Evolutionary conservation across 2,329 filamentous ascomycete genomes (phyloP), one percentile per base, ranked within the genome.

Genomic region (Clarireedia monteithiana): DNA sequence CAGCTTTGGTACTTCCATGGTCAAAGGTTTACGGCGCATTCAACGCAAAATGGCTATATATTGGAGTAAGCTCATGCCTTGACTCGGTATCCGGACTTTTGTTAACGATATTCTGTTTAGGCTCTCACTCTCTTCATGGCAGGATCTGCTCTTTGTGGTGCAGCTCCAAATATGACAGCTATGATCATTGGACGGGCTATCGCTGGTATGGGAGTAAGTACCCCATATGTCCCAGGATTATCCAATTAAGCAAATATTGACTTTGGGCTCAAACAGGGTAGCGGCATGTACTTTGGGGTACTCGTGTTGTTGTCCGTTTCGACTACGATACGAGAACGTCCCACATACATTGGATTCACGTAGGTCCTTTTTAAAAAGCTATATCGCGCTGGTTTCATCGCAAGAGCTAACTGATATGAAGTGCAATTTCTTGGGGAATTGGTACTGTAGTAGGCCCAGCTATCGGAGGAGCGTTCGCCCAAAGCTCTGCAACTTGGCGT

Each of bases 121-220:
- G 30, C 30, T 34, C 30, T 34, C 30, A 34, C 30, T 14, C 50
- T 68, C 14, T 69, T 69, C 34, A 64, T 67, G 50, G 56, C 69
- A 9, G 70, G 70, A 6, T 69, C 66, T 6, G 64, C 67, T 1
- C 46, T 72, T 12, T 72, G 69, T 50, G 70, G 67, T 30, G 63
- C 66, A 2, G 69, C 70, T 15, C 68, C 70, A 6, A 68, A 53
- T 9, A 70, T 70, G 67, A 63, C 72, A 53, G 73, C 73, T n/a
- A 61, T 81, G 15, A 80, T 81, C 55, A 63, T 76, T 9, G 76
- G 76, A 3, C 70, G 76, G 6, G 74, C 69, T 14, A 67, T 77
- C 39, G 69, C 70, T 39, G 76, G 76, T 38, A 62, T 73, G 15
- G 75, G 76, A 1, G 48, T 50, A 50, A n/a, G 36, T 27, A n/a